Percentiles rank a stretch among this genome's conserved stretches.
Conservation (phyloP, 2,329 filamentous ascomycete species). For the Aureobasidium namibiae region DNA sequence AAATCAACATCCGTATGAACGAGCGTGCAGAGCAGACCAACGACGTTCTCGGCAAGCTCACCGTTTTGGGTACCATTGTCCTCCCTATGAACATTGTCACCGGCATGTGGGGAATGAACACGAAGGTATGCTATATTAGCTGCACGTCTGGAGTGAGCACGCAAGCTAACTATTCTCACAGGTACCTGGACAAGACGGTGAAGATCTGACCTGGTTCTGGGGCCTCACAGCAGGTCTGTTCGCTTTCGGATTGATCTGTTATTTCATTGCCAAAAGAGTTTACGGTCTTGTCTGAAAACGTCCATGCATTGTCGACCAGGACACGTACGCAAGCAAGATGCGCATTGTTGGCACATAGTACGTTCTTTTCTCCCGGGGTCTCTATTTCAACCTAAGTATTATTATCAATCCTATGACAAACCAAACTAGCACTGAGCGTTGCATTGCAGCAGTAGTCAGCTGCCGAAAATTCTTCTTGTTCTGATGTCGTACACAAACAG, state of each 20-base stretch:
- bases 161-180: neutral
- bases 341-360: neutral
- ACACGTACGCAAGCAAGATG: neutral
- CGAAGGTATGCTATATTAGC: conserved; percentile 2
- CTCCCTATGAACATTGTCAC: conserved; percentile 99
- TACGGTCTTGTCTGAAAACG: conserved; percentile 65
- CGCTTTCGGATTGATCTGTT: conserved; percentile 72
- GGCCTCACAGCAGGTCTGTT: conserved; percentile 63
- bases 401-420: neutral
- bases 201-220: conserved; percentile 51
- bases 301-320: neutral
- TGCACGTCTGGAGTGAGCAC: neutral
- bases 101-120: conserved; percentile 98
- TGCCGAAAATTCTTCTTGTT: neutral
- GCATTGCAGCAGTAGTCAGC: neutral
- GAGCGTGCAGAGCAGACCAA: conserved; percentile 93
- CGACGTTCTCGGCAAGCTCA: conserved; percentile 88
- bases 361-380: neutral
- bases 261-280: conserved; percentile 71
- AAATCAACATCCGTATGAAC: conserved; percentile 99
- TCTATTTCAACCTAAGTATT: neutral
- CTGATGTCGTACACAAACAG: neutral
- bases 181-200: conserved; percentile 83
- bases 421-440: neutral
- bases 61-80: conserved; percentile 92